phyloP scores from a whole-genome alignment of 352 stramenopile genomes.

The Thraustochytrium striatum region DNA sequence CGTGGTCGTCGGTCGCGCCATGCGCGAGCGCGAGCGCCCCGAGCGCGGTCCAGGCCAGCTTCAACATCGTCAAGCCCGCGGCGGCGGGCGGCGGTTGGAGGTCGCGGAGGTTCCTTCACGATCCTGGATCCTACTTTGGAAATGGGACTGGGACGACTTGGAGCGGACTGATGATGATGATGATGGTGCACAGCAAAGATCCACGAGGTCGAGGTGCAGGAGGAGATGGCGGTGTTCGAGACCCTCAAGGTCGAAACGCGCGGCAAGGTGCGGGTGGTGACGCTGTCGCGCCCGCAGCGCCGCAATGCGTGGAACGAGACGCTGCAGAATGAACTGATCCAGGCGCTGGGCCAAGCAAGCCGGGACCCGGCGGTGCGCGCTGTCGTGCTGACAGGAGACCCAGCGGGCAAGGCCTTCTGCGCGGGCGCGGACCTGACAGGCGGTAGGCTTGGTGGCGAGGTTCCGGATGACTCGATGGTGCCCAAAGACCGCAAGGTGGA shows the following conservation, averaged over 20 bases:
- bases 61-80: too few species aligned
- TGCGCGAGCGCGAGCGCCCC: too few species aligned
- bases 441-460: neutral
- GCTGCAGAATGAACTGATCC: conserved; percentile 21
- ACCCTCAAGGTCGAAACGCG: conserved; percentile 38
- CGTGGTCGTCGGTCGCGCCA: too few species aligned
- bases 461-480: neutral
- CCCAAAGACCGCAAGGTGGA: neutral
- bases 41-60: too few species aligned
- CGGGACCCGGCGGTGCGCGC: conserved; percentile 24
- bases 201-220: too few species aligned
- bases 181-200: too few species aligned
- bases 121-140: too few species aligned
- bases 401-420: conserved; percentile 45
- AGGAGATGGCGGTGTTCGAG: neutral
- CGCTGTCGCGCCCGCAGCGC: conserved; percentile 29
- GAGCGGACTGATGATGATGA: too few species aligned
- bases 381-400: conserved; percentile 43
- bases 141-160: too few species aligned
- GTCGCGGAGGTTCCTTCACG: too few species aligned
- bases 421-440: conserved; percentile 20
- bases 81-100: too few species aligned
- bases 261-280: conserved; percentile 21
- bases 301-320: conserved; percentile 45
- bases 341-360: conserved; percentile 41